Base-by-base conservation (phyloP, 257 asterid species). In the Ehretia macrophylla region DNA sequence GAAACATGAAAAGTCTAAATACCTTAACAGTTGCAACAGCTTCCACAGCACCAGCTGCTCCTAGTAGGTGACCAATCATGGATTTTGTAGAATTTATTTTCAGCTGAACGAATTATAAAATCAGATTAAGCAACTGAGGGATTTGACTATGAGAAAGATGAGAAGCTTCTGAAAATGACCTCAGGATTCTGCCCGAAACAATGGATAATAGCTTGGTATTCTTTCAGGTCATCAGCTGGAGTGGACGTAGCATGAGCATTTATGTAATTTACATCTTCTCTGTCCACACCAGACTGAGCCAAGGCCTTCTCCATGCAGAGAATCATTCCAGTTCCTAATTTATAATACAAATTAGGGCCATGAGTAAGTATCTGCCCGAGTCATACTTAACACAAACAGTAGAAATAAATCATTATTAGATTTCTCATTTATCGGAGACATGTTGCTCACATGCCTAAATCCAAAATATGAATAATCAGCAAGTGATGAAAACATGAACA, bases 31-130 rank as follows among this genome's bases (percentile, higher is more conserved):
- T 77, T 20, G 81, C 78, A 21, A 81, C 56, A 20, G 86, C 83
- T 62, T 81, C 86, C 22, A 81, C 69, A 48, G 86, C 83, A 52
- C 83, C 83, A 32, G 81, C 73, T 47, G 78, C 79, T 23, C 86
- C 86, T 35, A 81, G 56, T 12, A 81, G 56, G 71, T 81, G 86
- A 45, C 86, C 83, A 4, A 60, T 68, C 81, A 81, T 75, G 27
- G 79, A 77, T 61, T 81, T 81, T 1, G 83, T 72, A 20, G 86
- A 74, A 73, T 77, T 77, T 59, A 81, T 53, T 12, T 74, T 38
- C 55, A 77, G 66, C 81, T 81, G 77, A 52, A 60, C 27, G 54
- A 32, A 49, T 17, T 8, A 18, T 37, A 22, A 63, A 17, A 13
- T 0, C 11, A 51, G 16, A 23, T 51, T 35, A 16, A 27, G 46